Percentiles rank a stretch among this genome's conserved stretches.
phyloP scores from a whole-genome alignment of 139 green algal genomes.

The Haematococcus sp. region DNA sequence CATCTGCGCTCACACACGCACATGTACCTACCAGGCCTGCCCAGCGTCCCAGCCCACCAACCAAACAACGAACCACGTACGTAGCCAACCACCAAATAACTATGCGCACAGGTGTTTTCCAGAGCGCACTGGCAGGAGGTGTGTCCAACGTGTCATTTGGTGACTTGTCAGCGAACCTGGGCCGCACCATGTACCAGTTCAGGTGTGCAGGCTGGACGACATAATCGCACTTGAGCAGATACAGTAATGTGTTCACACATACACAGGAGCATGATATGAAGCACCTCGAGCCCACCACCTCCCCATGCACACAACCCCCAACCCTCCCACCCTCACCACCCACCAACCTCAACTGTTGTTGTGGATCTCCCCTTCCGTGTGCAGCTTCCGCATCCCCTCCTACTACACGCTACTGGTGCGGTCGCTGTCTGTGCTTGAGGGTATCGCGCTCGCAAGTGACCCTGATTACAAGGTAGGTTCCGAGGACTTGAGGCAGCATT shows the following conservation, averaged over 20 bases:
- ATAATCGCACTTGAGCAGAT: neutral
- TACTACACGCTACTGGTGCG: constrained; percentile 92
- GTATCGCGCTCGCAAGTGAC: constrained; percentile 83
- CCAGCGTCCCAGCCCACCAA: no score
- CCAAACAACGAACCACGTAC: no score
- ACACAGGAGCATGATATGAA: neutral
- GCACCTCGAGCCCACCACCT: neutral
- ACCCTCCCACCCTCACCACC: neutral
- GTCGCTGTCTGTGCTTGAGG: constrained; percentile 82
- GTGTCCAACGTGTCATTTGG: constrained; percentile 83
- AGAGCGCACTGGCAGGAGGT: constrained; percentile 67
- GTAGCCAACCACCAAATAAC: no score
- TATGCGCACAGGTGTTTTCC: constrained; percentile 75
- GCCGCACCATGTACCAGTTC: constrained; percentile 79
- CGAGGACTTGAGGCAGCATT: neutral
- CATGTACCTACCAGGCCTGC: no score
- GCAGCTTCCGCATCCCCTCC: constrained; percentile 78
- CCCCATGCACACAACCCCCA: neutral
- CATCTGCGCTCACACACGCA: no score
- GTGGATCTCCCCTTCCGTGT: constrained; percentile 28
- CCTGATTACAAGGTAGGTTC: constrained; percentile 92
- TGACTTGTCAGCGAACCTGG: constrained; percentile 53
- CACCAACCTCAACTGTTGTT: neutral
- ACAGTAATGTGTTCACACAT: neutral
- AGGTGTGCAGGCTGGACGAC: no score